Conservation (phyloP, 2,329 filamentous ascomycete genomes). For the Magnaporthiopsis poae region DNA sequence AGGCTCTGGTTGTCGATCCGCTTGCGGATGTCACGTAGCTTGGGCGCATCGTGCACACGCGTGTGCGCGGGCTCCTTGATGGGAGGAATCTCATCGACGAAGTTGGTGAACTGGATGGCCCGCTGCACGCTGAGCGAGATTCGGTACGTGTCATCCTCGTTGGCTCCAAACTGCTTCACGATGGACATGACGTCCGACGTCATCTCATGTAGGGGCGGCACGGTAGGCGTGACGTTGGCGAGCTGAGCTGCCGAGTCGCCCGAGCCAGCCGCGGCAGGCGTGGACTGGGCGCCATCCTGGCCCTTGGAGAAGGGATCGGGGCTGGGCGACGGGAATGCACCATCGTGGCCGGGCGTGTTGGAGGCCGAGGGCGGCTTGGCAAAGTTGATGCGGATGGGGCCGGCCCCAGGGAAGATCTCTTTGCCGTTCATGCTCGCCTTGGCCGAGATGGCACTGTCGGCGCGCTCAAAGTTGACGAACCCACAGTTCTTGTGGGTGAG, state of each 20-base stretch:
- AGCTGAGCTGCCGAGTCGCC: constrained; percentile 12
- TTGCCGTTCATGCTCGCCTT: constrained; percentile 85
- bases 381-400: constrained; percentile 90
- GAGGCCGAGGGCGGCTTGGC: constrained; percentile 89
- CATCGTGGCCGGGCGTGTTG: constrained; percentile 79
- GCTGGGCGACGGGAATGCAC: constrained; percentile 80
- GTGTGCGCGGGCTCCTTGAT: constrained; percentile 81
- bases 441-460: constrained; percentile 83
- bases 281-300: constrained; percentile 34
- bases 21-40: constrained; percentile 90
- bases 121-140: constrained; percentile 66
- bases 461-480: constrained; percentile 90
- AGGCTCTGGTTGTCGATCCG: constrained; percentile 91
- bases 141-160: constrained; percentile 62
- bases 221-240: constrained; percentile 45
- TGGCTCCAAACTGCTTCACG: constrained; percentile 78
- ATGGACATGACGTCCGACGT: constrained; percentile 76
- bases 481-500: constrained; percentile 98
- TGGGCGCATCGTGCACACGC: constrained; percentile 83
- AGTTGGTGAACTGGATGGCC: constrained; percentile 64
- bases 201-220: constrained; percentile 67
- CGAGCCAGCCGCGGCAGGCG: constrained; percentile 27
- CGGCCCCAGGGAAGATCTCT: constrained; percentile 94
- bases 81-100: constrained; percentile 75
- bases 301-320: constrained; percentile 66